phyloP scores from a whole-genome alignment of 768 basidiomycete genomes.

The Lactarius hengduanensis region DNA sequence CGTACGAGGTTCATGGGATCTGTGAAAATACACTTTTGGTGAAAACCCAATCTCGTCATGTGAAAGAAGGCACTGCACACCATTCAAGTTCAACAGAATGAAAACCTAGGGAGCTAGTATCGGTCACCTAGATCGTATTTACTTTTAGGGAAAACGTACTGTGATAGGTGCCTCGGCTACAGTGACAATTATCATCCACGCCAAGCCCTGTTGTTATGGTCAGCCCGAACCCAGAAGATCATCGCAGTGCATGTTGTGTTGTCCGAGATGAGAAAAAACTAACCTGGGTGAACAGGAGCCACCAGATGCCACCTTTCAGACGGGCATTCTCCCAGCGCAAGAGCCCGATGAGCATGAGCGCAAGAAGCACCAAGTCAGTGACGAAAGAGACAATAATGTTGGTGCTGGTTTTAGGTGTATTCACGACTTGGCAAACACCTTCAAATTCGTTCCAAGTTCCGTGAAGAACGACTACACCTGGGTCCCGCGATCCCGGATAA shows the following conservation, averaged over 20 bases:
- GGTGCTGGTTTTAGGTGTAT: background rate
- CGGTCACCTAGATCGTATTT: background rate
- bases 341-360: slow-evolving; percentile 11
- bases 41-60: background rate
- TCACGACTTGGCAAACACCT: background rate
- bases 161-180: slow-evolving; percentile 2
- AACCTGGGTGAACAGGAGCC: slow-evolving; percentile 9
- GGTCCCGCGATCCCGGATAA: background rate
- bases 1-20: slow-evolving; percentile 12
- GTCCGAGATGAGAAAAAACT: background rate
- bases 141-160: background rate
- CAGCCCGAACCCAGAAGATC: background rate
- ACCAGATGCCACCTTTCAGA: background rate
- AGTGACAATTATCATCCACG: slow-evolving; percentile 1
- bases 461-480: background rate
- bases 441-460: background rate
- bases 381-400: background rate
- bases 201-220: background rate
- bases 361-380: slow-evolving; percentile 2
- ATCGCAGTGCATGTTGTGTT: background rate
- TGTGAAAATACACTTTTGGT: background rate
- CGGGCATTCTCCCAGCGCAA: slow-evolving; percentile 10
- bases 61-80: background rate
- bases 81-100: slow-evolving; percentile 4
- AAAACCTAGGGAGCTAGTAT: slow-evolving; percentile 1